Base-by-base conservation (phyloP, 176 grass and related monocot genomes). In the Zoysia pacifica region DNA sequence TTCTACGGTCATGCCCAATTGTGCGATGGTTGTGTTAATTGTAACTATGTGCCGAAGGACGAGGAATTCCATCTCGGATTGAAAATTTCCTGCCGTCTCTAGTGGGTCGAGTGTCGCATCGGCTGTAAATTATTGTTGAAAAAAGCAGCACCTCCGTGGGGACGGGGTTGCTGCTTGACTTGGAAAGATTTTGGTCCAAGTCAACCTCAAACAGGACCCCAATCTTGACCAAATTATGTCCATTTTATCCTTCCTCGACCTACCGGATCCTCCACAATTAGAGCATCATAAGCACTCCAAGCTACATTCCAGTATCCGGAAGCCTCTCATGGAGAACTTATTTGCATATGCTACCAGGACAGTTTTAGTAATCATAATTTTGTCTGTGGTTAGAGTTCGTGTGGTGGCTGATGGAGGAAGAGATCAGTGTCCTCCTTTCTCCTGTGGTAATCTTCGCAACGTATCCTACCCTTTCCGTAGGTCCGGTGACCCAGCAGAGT, bases 391-490 rank as follows among this genome's bases (percentile, higher is more conserved):
- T 76, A 6, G 50, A n/a, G 3, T 80, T 80, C 28, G 49, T 80
- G 49, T 51, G 4, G 18, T 9, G 63, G 37, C 37, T 51, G 56
- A 41, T 5, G 9, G 5, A 3, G 45, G 45, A 35, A 0, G 1
- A 11, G 58, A 28, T 28, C 58, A 9, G 9, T 60, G 58, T 60
- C 58, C 58, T 60, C 19, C 58, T 60, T 60, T 60, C 58, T 60
- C 58, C n/a, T 60, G 58, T 4, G 58, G 58, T 60, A 9, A 28
- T 28, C 28, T 28, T 60, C 58, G 10, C 58, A 60, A 60, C n/a
- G 78, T 93, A 51, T 7, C 1, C 0, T 70, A 39, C 61, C 84
- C 91, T 65, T 93, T 90, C 43, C 67, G 76, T 44, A 67, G 82
- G 28, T 40, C 35, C 55, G 76, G 59, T 1, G 73, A 93, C 78